phyloP scores from a whole-genome alignment of 208 protist species.

The Endotrypanum monterogeii region DNA sequence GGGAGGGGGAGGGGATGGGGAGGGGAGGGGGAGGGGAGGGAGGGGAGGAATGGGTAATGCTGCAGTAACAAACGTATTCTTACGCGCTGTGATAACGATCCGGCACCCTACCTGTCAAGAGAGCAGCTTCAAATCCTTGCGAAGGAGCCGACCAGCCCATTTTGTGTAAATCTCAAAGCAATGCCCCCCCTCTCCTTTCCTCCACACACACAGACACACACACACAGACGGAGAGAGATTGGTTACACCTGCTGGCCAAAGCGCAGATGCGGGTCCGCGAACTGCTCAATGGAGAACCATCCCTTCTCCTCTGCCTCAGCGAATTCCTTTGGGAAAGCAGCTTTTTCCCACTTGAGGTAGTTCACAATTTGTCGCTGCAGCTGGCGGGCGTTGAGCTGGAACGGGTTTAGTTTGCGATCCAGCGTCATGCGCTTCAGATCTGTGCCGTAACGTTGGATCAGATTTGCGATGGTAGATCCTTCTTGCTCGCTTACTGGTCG shows the following conservation, averaged over 20 bases:
- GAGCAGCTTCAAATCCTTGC: not conserved
- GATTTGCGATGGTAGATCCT: slow-evolving; percentile 63
- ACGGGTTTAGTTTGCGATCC: slow-evolving; percentile 80
- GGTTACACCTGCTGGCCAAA: slow-evolving; percentile 21
- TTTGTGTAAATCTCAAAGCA: not conserved
- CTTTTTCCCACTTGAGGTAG: slow-evolving; percentile 81
- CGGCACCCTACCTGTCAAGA: not conserved
- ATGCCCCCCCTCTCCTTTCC: no score
- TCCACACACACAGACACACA: not conserved
- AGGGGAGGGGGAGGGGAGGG: not conserved
- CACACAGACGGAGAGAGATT: no score
- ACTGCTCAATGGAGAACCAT: slow-evolving; percentile 73
- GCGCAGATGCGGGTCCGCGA: slow-evolving; percentile 57
- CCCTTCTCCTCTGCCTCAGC: slow-evolving; percentile 74
- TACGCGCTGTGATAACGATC: not conserved
- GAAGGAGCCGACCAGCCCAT: not conserved
- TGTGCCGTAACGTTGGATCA: slow-evolving; percentile 71
- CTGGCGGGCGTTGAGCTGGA: slow-evolving; percentile 85
- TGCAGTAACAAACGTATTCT: not conserved
- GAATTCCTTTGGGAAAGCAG: slow-evolving; percentile 71
- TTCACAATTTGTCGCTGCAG: slow-evolving; percentile 85
- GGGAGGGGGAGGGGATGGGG: not conserved
- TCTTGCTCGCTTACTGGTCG: slow-evolving; percentile 82
- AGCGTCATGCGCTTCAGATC: slow-evolving; percentile 85
- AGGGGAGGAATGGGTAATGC: not conserved